Conservation (phyloP, 2,329 filamentous ascomycete genomes). For the Talaromyces sp. region DNA sequence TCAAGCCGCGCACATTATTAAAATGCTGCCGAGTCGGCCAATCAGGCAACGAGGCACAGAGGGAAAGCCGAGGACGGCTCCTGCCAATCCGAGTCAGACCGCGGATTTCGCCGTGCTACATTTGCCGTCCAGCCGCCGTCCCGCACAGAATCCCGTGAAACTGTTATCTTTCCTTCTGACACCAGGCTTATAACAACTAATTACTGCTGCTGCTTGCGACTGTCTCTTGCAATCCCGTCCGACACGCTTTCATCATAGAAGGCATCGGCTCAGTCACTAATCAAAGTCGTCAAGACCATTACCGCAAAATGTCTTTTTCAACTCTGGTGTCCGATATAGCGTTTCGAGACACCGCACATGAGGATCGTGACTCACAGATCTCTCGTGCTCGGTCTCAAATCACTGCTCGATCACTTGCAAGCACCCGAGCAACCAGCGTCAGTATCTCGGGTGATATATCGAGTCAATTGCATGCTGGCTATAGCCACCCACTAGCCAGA, state of each 20-base stretch:
- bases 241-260: too few relatives aligned
- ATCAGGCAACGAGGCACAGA: background rate
- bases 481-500: slow-evolving; percentile 73
- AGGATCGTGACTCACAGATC: slow-evolving; percentile 43
- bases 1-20: background rate
- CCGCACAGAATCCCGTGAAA: background rate
- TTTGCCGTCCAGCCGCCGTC: slow-evolving; percentile 1
- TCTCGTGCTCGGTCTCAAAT: slow-evolving; percentile 39
- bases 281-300: background rate
- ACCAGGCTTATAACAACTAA: background rate
- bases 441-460: slow-evolving; percentile 65
- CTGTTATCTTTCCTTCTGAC: background rate
- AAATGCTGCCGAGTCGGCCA: background rate
- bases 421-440: slow-evolving; percentile 49
- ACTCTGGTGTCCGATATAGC: slow-evolving; percentile 50
- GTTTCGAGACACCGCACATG: slow-evolving; percentile 41
- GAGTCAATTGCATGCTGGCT: slow-evolving; percentile 78
- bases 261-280: background rate
- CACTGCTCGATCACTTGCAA: slow-evolving; percentile 44
- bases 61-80: background rate
- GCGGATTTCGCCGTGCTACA: background rate
- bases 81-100: slow-evolving; percentile 1
- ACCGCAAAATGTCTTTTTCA: slow-evolving; percentile 44
- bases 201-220: too few relatives aligned
- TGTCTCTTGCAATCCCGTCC: too few relatives aligned